Evolutionary conservation across 2,329 filamentous ascomycete genomes (phyloP), one percentile per base, ranked within the genome.

Genomic region (Cladobotryum mycophilum): DNA sequence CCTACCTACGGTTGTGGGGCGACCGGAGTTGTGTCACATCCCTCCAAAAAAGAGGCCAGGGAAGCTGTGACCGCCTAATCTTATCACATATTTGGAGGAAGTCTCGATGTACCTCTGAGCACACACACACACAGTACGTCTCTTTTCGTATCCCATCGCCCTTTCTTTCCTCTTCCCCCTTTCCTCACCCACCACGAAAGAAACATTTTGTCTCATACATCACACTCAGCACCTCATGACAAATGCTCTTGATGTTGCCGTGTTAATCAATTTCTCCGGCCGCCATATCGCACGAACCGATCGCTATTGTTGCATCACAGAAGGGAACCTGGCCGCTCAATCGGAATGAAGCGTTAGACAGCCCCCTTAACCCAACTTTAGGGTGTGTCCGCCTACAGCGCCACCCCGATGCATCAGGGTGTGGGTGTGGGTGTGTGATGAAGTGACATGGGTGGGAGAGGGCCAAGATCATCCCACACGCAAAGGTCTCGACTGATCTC

Each of bases 401-500:
- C 42, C 47, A 49, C 51, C 22, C 37, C 20, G 51, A 47, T 36
- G 38, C 22, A 20, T n/a, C 47, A n/a, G 40, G 43, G 41, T 4
- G 25, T 30, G 41, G 6, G 25, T 30, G 25, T 30, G 25, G 6
- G 25, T 30, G 25, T 30, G 25, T 30, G 25, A 30, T 30, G 25
- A 30, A 8, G 25, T 11, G 25, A 30, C 25, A 30, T 30, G 49
- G 17, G 41, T 20, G 49, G 17, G 41, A 20, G 18, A 15, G 45
- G 36, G 35, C 30, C 42, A 18, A 41, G 41, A 38, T 15, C 45
- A 45, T 52, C 34, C 45, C 41, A 48, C 45, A 18, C 15, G 48
- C 41, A 52, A 41, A 22, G 50, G 50, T 45, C 50, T 52, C 35
- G 50, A 52, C 49, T 52, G 50, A 38, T 22, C 36, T 44, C 22